Base-by-base conservation (phyloP, 2,329 filamentous ascomycete species). In the Neofusicoccum sp. region DNA sequence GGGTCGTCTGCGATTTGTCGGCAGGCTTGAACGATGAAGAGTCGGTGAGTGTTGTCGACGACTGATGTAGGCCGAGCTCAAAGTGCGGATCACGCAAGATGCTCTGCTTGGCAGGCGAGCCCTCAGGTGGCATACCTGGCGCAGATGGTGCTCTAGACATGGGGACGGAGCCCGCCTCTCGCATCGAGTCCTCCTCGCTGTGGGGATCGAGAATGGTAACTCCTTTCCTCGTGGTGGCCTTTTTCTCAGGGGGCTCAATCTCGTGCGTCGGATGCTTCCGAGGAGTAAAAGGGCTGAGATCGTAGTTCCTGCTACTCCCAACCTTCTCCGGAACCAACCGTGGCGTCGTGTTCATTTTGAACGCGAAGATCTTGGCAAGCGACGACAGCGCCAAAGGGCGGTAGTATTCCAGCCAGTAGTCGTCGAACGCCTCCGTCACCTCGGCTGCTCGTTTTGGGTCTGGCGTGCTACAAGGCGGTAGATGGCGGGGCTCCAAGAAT, bases 321-420 rank as follows among this genome's bases (percentile, higher is more conserved):
- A 86, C 85, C 61, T 88, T 88, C 62, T 93, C 83, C 9, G 90
- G 89, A 33, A 93, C 88, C 71, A 93, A 93, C 63, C 89, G 89
- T 64, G 93, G 86, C 3, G 90, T 95, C 0, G 90, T 93, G 70
- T 93, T 96, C 84, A 98, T 90, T 71, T 90, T 92, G 75, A 90
- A 96, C 0, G 91, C 86, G 71, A 96, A 97, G 72, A 97, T 89
- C 71, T 97, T 99, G 12, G 88, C 84, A 66, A 98, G 91, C 0
- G 91, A 95, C 0, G 95, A 96, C 1, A 98, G 78, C 0, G 90
- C 90, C 6, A 90, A 83, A 0, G 95, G 95, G 12, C 93, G 87
- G 72, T 99, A 99, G 73, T 97, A 98, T 72, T 99, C 95, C 6
- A 95, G 81, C 95, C 95, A 99, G 75, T 96, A 99, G 73, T 98